Conservation (phyloP, 2,329 filamentous ascomycete species). For the Phialocephala subalpina region DNA sequence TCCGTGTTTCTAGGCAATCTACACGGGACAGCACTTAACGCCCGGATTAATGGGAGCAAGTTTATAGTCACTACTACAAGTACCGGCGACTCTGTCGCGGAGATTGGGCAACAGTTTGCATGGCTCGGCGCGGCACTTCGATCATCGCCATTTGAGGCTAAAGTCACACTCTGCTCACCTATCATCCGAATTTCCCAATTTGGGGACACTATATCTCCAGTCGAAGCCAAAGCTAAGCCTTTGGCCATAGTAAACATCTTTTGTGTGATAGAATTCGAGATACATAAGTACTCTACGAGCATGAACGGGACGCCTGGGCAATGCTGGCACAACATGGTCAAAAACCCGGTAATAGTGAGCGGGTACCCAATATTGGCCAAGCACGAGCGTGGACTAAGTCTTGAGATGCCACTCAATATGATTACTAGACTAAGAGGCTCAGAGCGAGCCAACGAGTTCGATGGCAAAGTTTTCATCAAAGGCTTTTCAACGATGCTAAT, state of each 20-base stretch:
- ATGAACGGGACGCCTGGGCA: not conserved
- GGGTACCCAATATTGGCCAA: conserved; percentile 10
- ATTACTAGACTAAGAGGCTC: conserved; percentile 8
- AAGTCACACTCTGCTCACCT: conserved; percentile 31
- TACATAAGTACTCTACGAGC: not conserved
- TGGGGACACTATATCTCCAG: no score
- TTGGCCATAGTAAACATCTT: no score
- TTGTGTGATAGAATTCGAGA: not conserved
- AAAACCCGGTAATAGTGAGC: conserved; percentile 7
- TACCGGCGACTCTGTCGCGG: conserved; percentile 36
- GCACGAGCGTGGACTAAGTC: not conserved
- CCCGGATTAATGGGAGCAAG: not conserved
- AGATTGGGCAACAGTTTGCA: conserved; percentile 47
- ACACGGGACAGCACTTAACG: not conserved
- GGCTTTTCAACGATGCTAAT: conserved; percentile 19
- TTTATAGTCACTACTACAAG: conserved; percentile 18
- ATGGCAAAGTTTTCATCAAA: conserved; percentile 13
- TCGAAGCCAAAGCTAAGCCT: no score
- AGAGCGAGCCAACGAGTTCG: not conserved
- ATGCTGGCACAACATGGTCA: conserved; percentile 21
- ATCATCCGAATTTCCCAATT: conserved; percentile 7
- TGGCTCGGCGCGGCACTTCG: conserved; percentile 47
- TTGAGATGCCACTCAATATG: conserved; percentile 19
- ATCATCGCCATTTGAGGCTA: conserved; percentile 33
- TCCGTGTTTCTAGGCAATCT: not conserved